Evolutionary conservation across 345 rosid genomes (phyloP), one percentile per base, ranked within the genome.

Genomic region (Gossypium arboreum): DNA sequence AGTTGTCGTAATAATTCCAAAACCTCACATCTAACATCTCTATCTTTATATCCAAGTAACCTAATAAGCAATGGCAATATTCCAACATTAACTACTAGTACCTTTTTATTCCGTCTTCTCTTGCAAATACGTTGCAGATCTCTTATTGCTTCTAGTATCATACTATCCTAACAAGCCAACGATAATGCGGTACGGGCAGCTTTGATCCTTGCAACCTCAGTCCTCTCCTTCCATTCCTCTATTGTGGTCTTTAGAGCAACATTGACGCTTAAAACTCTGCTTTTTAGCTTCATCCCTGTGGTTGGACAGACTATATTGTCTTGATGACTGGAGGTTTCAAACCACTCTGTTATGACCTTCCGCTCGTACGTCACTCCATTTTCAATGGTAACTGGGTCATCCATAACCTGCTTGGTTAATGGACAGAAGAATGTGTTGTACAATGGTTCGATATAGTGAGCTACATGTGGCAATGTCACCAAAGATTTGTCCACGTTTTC

Each of bases 361-460:
- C 88, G 84, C 67, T 94, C 98, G 75, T 80, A 94, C 12, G 98
- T 94, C 41, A 86, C 85, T 79, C 97, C 97, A 47, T 85, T 92
- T 77, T 89, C 88, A 43, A 86, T 57, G 73, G 92, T 89, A 45
- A 94, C 97, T 15, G 98, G 98, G 83, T 94, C 97, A 27, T 87
- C 90, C 98, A 94, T 94, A 68, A 92, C 56, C 63, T 88, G 85
- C 83, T 86, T 89, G 43, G 94, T 90, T 82, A 94, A 68, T 17
- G 97, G 97, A 79, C 98, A 94, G 85, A 77, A 87, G 88, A 94
- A 94, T 56, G 89, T 74, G 63, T 83, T 86, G 74, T 94, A 94
- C 17, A 87, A 82, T 56, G 98, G 97, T 78, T 94, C 93, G 43
- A 85, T 78, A 71, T 82, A 77, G 74, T 87, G 85, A 81, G 85